Evolutionary conservation across 2,329 filamentous ascomycete genomes (phyloP).

Genomic region (Microascus cirrosus): DNA sequence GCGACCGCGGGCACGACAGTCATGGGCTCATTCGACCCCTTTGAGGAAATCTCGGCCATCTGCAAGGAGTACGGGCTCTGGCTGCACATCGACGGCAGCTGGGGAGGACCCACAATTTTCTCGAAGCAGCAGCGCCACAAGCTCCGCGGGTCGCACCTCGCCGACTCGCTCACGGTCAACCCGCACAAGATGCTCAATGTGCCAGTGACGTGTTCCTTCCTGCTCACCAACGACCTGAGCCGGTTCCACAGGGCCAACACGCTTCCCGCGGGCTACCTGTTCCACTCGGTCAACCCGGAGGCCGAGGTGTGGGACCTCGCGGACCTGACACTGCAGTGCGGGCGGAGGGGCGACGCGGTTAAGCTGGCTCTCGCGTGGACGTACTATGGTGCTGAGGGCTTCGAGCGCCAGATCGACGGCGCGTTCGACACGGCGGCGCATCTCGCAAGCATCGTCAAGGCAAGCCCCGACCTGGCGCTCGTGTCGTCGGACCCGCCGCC

Average conservation of each 20-base stretch:
- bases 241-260: conserved; percentile 79
- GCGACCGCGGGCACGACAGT: conserved; percentile 93
- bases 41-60: conserved; percentile 56
- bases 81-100: conserved; percentile 88
- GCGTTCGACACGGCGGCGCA: conserved; percentile 63
- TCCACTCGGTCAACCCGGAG: conserved; percentile 43
- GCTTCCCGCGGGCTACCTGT: conserved; percentile 75
- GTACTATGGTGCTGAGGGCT: conserved; percentile 73
- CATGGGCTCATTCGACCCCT: conserved; percentile 77
- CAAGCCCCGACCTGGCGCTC: conserved; percentile 52
- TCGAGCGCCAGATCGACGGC: conserved; percentile 55
- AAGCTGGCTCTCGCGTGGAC: conserved; percentile 85
- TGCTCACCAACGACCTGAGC: conserved; percentile 65
- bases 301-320: conserved; percentile 76
- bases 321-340: conserved; percentile 88
- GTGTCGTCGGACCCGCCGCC: conserved; percentile 69
- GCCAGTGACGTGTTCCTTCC: conserved; percentile 81
- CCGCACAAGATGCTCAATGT: conserved; percentile 97
- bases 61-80: conserved; percentile 66
- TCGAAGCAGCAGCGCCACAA: conserved; percentile 51
- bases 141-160: conserved; percentile 59
- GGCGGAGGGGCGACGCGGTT: conserved; percentile 70
- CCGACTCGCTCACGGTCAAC: conserved; percentile 77
- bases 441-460: conserved; percentile 49
- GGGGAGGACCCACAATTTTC: conserved; percentile 81